Base-by-base conservation (phyloP, 176 grass and related monocot genomes). In the Hsuehochloa calcarea region DNA sequence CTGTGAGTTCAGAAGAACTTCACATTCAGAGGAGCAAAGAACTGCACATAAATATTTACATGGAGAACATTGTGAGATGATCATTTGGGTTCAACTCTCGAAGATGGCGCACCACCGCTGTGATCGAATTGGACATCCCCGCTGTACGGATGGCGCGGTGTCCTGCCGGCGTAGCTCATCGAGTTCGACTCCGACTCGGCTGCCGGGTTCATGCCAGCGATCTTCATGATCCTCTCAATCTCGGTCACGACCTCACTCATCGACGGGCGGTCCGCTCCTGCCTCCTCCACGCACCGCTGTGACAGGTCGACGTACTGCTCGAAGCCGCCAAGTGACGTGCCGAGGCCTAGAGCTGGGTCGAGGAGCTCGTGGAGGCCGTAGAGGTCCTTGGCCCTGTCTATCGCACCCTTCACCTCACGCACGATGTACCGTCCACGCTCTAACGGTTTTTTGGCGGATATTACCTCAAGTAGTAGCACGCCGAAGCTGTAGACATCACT, bases 281-380 rank as follows among this genome's bases (percentile, higher is more conserved):
- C 77, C 78, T 97, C 94, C 73, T 91, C 85, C n/a, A 93, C 94
- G 68, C 94, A 97, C 15, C 73, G 75, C 58, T 92, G 73, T 4
- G 89, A 87, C 63, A 97, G 87, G 87, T 85, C 86, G 3, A 92
- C 62, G 55, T 89, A 97, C 40, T 67, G 84, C 81, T 93, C 87
- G 4, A 92, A 58, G 15, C 94, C 94, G 5, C 51, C 79, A 5
- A 77, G 69, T 55, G 79, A 62, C 60, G 70, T 35, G 80, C 55
- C 38, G 4, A 70, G 10, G 14, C 80, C 84, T 12, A 92, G 79
- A 20, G 40, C 52, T 4, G 91, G 88, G 74, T 94, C 94, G 31
- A 94, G 76, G 70, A 97, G 68, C 16, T 81, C 81, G 39, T 90
- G 80, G 44, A 97, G 85, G 17, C 85, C 86, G 38, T 82, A 90